Evolutionary conservation across 2,329 filamentous ascomycete genomes (phyloP), one percentile per base, ranked within the genome.

Genomic region (Microcyclospora pomicola): DNA sequence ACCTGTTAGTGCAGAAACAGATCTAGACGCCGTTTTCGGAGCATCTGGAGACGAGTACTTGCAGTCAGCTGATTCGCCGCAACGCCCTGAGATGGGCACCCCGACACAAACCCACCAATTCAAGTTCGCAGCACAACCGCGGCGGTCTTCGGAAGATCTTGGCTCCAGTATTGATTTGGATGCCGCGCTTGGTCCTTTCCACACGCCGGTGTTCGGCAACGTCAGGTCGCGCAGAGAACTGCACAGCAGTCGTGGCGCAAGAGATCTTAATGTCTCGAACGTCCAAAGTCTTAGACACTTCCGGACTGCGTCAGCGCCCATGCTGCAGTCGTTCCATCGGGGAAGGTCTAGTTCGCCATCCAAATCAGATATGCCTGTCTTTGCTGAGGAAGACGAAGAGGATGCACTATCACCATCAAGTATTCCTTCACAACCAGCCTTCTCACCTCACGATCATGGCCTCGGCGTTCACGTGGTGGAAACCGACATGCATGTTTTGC

Each of bases 91-190:
- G 19, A 24, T 24, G 19, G 19, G 19, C 19, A 24, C 19, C 19
- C 19, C 19, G 19, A 24, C 19, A 7, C 19, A 24, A 24, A 24
- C 5, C 19, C 31, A 40, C 45, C 35, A 43, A 43, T 24, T 37
- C 36, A 14, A 42, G 43, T 35, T 33, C 39, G 29, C 27, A 40
- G 12, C 28, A 36, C 11, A 34, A 33, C 13, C 35, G 35, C 14
- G 27, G 34, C 24, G 12, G 31, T 38, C 9, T 31, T 27, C 40
- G 13, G 38, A 36, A n/a, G 36, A 40, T 19, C 40, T 34, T 37
- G 83, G 77, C 52, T 79, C 82, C 6, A 80, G 95, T 59, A 92
- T 98, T 45, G 91, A 98, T 58, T 66, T 98, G 31, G 91, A 98
- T 62, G 88, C 87, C 13, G 91, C 88, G 16, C 70, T 96, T 1